phyloP scores from a whole-genome alignment of 176 grass and related monocot genomes.

The Musa itinerans region DNA sequence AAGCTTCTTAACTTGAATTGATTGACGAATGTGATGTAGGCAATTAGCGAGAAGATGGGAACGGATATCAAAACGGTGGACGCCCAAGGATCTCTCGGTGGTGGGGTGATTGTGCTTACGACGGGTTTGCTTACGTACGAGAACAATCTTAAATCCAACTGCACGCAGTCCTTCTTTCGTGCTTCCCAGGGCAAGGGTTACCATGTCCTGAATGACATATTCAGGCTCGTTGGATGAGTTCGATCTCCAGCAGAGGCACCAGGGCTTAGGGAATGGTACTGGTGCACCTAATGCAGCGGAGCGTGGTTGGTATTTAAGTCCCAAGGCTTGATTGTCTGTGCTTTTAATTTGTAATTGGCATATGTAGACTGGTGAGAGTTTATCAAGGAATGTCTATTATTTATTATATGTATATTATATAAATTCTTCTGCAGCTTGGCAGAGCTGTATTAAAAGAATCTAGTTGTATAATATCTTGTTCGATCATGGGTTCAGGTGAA shows the following conservation, averaged over 20 bases:
- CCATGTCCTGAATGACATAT: constrained; percentile 78
- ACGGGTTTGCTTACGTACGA: constrained; percentile 52
- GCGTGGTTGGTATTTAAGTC: constrained; percentile 21
- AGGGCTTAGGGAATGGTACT: constrained; percentile 37
- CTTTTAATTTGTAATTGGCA: neutral
- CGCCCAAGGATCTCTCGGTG: constrained; percentile 66
- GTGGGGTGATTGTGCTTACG: constrained; percentile 75
- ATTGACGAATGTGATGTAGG: constrained; percentile 28
- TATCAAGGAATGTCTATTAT: too few species aligned
- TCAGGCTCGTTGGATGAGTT: constrained; percentile 43
- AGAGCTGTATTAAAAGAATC: neutral
- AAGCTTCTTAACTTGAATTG: neutral
- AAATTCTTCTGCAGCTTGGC: neutral
- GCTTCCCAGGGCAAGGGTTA: constrained; percentile 90
- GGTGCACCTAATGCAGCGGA: constrained; percentile 12
- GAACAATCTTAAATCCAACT: constrained; percentile 40
- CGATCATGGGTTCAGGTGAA: constrained; percentile 47
- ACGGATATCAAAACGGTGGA: constrained; percentile 86
- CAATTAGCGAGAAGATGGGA: constrained; percentile 79
- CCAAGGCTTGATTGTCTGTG: too few species aligned
- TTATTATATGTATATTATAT: too few species aligned
- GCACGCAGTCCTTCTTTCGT: constrained; percentile 89
- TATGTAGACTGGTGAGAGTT: too few species aligned
- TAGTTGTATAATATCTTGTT: constrained; percentile 21
- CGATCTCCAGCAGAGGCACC: constrained; percentile 15